phyloP scores from a whole-genome alignment of 768 basidiomycete genomes.

The Termitomyces sp. region DNA sequence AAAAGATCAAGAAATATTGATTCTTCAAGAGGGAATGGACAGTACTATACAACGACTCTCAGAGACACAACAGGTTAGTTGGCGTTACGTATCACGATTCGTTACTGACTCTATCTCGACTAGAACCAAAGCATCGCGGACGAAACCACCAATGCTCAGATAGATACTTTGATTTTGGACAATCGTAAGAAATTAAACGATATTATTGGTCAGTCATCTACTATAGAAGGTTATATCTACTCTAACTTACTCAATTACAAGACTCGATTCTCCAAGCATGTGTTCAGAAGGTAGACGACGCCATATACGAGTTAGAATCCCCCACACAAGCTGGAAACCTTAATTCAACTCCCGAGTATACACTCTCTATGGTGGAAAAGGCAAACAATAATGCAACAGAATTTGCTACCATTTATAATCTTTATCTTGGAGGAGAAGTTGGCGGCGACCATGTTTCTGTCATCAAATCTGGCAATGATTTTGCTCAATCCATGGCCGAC shows the following conservation, averaged over 20 bases:
- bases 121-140: slow-evolving; percentile 82
- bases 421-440: slow-evolving; percentile 78
- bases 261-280: slow-evolving; percentile 97
- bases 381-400: slow-evolving; percentile 91
- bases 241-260: slow-evolving; percentile 24
- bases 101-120: slow-evolving; percentile 16
- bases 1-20: slow-evolving; percentile 95
- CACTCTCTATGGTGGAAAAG: slow-evolving; percentile 97
- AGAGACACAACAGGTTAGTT: slow-evolving; percentile 75
- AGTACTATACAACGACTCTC: slow-evolving; percentile 82
- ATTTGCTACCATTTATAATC: slow-evolving; percentile 91
- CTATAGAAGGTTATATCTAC: neutral
- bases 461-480: slow-evolving; percentile 95
- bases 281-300: slow-evolving; percentile 94
- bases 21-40: slow-evolving; percentile 95
- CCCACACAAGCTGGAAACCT: slow-evolving; percentile 91
- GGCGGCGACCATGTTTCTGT: slow-evolving; percentile 97
- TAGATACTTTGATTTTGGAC: slow-evolving; percentile 94
- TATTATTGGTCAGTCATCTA: slow-evolving; percentile 67
- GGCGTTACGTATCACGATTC: neutral
- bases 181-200: slow-evolving; percentile 97
- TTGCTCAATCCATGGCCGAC: slow-evolving; percentile 89
- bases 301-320: slow-evolving; percentile 96
- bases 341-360: slow-evolving; percentile 98
- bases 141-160: slow-evolving; percentile 92